These are phyloP conservation scores for Alternaria sp. DNA, from an alignment of 2,329 filamentous ascomycete species.

Conservation along the genomic window DNA sequence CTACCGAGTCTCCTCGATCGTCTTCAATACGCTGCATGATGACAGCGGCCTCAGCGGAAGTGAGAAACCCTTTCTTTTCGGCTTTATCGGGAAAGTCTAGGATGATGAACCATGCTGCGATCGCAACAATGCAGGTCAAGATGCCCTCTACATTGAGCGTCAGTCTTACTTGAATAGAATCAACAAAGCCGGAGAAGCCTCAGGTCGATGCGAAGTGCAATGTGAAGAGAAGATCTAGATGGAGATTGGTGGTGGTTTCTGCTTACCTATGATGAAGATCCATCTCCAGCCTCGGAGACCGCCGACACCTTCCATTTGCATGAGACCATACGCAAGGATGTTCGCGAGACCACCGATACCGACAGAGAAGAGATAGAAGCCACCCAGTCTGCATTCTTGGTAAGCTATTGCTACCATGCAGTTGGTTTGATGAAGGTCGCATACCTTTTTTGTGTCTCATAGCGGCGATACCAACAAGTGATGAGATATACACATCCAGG, in stretches of 20 bases:
- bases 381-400: conserved; percentile 17
- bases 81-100: conserved; percentile 39
- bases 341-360: conserved; percentile 34
- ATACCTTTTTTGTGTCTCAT: conserved; percentile 32
- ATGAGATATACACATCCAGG: conserved; percentile 39
- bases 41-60: conserved; percentile 18
- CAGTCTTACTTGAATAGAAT: not conserved
- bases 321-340: conserved; percentile 37
- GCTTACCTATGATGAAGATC: conserved; percentile 31
- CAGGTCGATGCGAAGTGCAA: not conserved
- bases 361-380: conserved; percentile 35
- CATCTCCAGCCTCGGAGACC: conserved; percentile 36
- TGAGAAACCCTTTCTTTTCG: conserved; percentile 30
- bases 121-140: conserved; percentile 33
- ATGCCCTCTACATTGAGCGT: conserved; percentile 38
- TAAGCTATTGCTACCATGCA: not conserved
- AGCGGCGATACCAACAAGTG: conserved; percentile 36
- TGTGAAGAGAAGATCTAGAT: not conserved
- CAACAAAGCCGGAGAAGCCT: not conserved
- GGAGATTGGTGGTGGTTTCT: not conserved
- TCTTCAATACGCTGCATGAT: conserved; percentile 31
- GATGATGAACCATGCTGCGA: conserved; percentile 33
- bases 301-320: conserved; percentile 34
- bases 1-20: conserved; percentile 32
- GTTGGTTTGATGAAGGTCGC: not conserved